Evolutionary conservation across 2,329 filamentous ascomycete genomes (phyloP).

Genomic region (Rugonectria rugulosa): DNA sequence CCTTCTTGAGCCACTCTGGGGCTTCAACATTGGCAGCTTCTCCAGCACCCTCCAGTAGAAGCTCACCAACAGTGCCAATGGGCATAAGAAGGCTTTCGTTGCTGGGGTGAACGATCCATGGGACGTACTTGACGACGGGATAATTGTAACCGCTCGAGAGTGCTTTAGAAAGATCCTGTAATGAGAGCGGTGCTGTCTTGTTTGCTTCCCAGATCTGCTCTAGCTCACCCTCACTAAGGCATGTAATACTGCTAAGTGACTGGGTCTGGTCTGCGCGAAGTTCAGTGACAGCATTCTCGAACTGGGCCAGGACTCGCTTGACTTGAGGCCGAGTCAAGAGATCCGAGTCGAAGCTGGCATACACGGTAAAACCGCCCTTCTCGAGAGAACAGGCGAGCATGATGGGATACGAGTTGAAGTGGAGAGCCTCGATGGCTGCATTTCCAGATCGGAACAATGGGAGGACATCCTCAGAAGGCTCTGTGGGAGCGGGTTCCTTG

Average conservation of each 20-base stretch:
- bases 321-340: conserved; percentile 59
- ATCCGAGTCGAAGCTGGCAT: conserved; percentile 69
- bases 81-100: conserved; percentile 39
- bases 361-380: conserved; percentile 60
- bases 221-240: conserved; percentile 47
- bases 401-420: conserved; percentile 65
- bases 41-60: conserved; percentile 46
- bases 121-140: conserved; percentile 26
- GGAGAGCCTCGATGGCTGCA: conserved; percentile 64
- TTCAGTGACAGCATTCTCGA: conserved; percentile 57
- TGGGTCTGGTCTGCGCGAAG: conserved; percentile 50
- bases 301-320: conserved; percentile 59
- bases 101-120: conserved; percentile 41
- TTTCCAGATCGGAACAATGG: conserved; percentile 58
- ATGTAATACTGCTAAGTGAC: conserved; percentile 45
- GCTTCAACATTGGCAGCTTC: conserved; percentile 19
- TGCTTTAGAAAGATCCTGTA: conserved; percentile 21
- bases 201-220: conserved; percentile 44
- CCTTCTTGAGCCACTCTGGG: conserved; percentile 35
- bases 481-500: conserved; percentile 43
- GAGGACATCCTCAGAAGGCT: conserved; percentile 38
- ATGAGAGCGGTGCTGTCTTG: conserved; percentile 29
- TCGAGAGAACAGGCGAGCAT: conserved; percentile 69
- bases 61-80: conserved; percentile 44
- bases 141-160: conserved; percentile 34